Conservation (phyloP, 1,139 yeast species). For the Yamadazyma triangularis region DNA sequence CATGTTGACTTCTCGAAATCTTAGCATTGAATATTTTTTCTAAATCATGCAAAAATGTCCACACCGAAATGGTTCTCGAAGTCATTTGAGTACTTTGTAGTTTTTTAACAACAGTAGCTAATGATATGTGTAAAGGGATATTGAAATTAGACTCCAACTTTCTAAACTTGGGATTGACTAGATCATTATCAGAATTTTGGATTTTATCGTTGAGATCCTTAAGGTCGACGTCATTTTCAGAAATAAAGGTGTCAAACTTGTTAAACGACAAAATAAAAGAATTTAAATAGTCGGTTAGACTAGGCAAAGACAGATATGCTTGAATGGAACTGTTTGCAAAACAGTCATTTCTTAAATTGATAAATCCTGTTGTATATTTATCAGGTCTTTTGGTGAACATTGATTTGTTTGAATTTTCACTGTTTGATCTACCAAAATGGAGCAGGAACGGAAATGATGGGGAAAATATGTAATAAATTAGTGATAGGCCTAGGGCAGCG, state of each 20-base stretch:
- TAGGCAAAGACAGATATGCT: conserved; percentile 70
- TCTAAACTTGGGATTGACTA: conserved; percentile 23
- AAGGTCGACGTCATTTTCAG: conserved; percentile 18
- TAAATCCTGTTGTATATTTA: conserved; percentile 74
- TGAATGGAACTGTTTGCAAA: conserved; percentile 91
- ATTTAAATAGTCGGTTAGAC: conserved; percentile 58
- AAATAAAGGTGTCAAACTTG: conserved; percentile 25
- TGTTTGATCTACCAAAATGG: conserved; percentile 5
- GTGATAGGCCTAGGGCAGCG: conserved; percentile 1
- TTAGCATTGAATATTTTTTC: conserved; percentile 76
- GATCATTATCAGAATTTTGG: conserved; percentile 4
- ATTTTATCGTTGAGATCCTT: conserved; percentile 6
- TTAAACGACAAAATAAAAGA: conserved; percentile 26
- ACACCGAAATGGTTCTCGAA: conserved; percentile 60
- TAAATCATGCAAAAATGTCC: conserved; percentile 70
- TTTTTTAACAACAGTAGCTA: conserved; percentile 49
- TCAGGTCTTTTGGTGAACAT: conserved; percentile 62
- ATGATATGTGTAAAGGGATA: conserved; percentile 52
- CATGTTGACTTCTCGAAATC: conserved; percentile 82
- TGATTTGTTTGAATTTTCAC: conserved; percentile 1
- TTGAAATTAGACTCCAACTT: conserved; percentile 23
- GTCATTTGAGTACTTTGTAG: conserved; percentile 61
- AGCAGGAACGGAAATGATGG: conserved; percentile 6
- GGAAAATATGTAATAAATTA: conserved; percentile 9
- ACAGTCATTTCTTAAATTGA: conserved; percentile 82